Evolutionary conservation across 2,329 filamentous ascomycete genomes (phyloP), one percentile per base, ranked within the genome.

Genomic region (Fusarium dimerum): DNA sequence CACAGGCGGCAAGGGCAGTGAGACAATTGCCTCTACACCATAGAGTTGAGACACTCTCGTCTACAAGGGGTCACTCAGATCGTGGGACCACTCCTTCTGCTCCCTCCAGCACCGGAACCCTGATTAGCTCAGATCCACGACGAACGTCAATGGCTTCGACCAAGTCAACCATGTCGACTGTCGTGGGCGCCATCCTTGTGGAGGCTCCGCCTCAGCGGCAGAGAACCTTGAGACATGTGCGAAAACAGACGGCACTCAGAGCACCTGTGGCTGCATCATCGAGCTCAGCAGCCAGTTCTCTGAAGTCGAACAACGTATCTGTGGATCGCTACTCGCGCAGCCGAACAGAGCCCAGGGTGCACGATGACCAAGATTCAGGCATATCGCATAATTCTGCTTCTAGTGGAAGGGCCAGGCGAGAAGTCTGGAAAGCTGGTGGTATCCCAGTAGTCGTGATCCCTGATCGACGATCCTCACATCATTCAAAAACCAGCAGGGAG

Each of bases 371-470:
- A 48, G 69, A 70, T 29, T 85, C 82, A 2, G 78, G 69, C 38
- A 68, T 69, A 4, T 81, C 81, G 1, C 59, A 67, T 20, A 80
- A 73, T 54, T 82, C 81, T 6, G 70, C 78, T 4, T 76, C 78
- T 1, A 85, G 80, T 57, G 73, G 73, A 8, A 82, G 76, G 60
- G 81, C 81, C 5, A 74, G 84, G n/a, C 77, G 79, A 15, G 81
- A 85, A 32, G 71, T 87, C 3, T 77, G 79, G 73, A 85, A 80
- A 57, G 80, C 70, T 48, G 84, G 84, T 8, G 82, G 75, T 3
- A 83, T 87, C 10, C 84, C 84, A 2, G 84, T 87, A 8, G 76
- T 86, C 7, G 75, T 87, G 17, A 79, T 87, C 46, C 84, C 84
- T 7, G 79, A 82, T 50, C 80, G 84, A 15, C 73, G 69, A 15